Percentiles rank a stretch among this genome's conserved stretches.
Conservation (phyloP, 768 basidiomycete species). For the Pilatotrama ljubarskyi region DNA sequence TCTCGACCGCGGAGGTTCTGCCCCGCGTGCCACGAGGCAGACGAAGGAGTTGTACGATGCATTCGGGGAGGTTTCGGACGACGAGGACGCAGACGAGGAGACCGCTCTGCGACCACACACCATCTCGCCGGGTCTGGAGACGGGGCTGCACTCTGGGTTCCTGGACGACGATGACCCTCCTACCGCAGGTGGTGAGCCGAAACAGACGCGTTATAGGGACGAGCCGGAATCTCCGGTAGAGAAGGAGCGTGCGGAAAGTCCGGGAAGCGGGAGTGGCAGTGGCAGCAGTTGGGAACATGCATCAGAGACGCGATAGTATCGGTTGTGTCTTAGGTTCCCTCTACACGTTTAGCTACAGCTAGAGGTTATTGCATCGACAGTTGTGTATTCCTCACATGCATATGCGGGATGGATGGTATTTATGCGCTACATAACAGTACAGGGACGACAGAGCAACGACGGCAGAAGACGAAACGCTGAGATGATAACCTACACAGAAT, state of each 20-base stretch:
- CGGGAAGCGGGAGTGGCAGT: conserved; percentile 53
- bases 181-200: conserved; percentile 27
- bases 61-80: conserved; percentile 88
- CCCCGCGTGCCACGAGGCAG: conserved; percentile 40
- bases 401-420: conserved; percentile 22
- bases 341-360: not conserved
- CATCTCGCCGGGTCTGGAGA: conserved; percentile 36
- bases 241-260: conserved; percentile 31
- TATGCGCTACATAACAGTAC: conserved; percentile 28
- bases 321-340: not conserved
- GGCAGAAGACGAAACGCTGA: conserved; percentile 3
- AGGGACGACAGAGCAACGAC: conserved; percentile 17
- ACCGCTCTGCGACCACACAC: conserved; percentile 51
- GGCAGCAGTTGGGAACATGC: conserved; percentile 76
- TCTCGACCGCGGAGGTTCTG: conserved; percentile 42
- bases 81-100: conserved; percentile 75
- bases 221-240: conserved; percentile 43
- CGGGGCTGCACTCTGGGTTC: conserved; percentile 78
- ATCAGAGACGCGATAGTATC: conserved; percentile 37
- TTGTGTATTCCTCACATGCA: conserved; percentile 16
- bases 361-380: conserved; percentile 5
- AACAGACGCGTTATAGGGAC: conserved; percentile 48
- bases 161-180: conserved; percentile 74
- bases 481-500: conserved; percentile 18
- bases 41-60: conserved; percentile 96